These are phyloP conservation scores for Beta vulgaris DNA, from an alignment of 148 eudicot genomes.

Conservation along the genomic window DNA sequence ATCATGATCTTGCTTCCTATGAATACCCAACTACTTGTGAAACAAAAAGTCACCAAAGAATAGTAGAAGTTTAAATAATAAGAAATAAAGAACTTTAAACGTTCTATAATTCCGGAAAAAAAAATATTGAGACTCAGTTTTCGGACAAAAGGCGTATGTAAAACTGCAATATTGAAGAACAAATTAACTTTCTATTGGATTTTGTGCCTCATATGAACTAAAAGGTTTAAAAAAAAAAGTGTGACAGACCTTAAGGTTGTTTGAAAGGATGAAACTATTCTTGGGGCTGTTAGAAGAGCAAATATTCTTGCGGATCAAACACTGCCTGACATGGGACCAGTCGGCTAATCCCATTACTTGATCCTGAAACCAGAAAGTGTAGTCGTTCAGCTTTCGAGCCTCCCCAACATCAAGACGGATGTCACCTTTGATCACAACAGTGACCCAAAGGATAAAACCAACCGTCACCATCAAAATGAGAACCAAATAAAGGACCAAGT, in stretches of 20 bases:
- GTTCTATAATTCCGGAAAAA: background rate
- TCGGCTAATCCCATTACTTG: background rate
- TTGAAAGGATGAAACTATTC: background rate
- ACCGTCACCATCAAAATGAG: constrained; percentile 9
- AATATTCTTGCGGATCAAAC: constrained; percentile 19
- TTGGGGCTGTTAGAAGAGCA: background rate
- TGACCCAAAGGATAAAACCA: constrained; percentile 9
- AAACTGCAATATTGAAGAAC: too few relatives aligned
- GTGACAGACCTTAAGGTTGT: constrained; percentile 4
- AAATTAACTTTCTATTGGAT: background rate
- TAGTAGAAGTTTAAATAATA: too few relatives aligned
- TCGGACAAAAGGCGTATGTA: too few relatives aligned
- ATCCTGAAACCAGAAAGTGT: constrained; percentile 15
- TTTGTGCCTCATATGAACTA: background rate
- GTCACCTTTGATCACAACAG: background rate
- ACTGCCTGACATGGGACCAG: constrained; percentile 4
- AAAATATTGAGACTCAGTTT: too few relatives aligned
- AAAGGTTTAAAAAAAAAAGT: background rate
- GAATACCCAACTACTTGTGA: too few relatives aligned
- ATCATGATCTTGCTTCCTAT: too few relatives aligned
- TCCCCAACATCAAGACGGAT: background rate
- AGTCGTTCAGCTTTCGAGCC: background rate
- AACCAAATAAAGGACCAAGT: constrained; percentile 1
- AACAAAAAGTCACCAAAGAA: too few relatives aligned
- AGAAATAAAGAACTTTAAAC: too few relatives aligned